A percentile compares a stretch with the other conserved stretches of the same genome.
Evolutionary conservation across 1,284 basidiomycete species (phyloP).

Genomic region (Earliella scabrosa): DNA sequence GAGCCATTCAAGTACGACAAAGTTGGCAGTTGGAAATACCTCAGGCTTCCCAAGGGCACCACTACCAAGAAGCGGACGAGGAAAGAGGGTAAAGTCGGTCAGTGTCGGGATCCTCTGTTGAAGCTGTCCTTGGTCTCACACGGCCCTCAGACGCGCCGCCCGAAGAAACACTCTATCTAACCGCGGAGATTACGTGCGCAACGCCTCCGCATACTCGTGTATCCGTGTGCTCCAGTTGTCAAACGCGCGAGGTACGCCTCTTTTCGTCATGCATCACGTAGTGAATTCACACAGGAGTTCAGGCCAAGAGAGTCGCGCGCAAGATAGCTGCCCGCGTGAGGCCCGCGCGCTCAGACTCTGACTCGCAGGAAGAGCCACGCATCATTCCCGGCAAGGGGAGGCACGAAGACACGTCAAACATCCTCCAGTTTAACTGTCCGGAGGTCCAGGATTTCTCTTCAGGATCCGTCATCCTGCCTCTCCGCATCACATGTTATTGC

Average conservation of each 20-base stretch:
- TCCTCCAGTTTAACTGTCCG: constrained; percentile 95
- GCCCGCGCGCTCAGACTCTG: constrained; percentile 79
- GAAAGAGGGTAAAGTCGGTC: constrained; percentile 87
- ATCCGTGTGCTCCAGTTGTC: constrained; percentile 83
- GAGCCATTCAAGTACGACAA: constrained; percentile 70
- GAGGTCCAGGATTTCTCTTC: constrained; percentile 90
- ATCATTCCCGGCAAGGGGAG: constrained; percentile 47
- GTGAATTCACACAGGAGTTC: constrained; percentile 15
- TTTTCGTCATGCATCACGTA: constrained; percentile 14
- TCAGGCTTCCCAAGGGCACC: constrained; percentile 77
- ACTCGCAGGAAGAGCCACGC: constrained; percentile 59
- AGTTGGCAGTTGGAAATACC: constrained; percentile 84
- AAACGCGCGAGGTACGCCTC: constrained; percentile 75
- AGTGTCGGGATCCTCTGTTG: too few relatives aligned
- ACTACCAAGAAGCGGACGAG: constrained; percentile 83
- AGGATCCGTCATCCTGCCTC: constrained; percentile 88
- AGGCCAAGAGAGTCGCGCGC: constrained; percentile 88
- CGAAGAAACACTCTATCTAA: constrained; percentile 74
- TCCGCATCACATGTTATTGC: constrained; percentile 98
- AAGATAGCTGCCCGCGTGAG: constrained; percentile 81
- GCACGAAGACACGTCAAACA: constrained; percentile 79
- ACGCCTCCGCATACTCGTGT: constrained; percentile 81
- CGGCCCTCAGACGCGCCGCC: constrained; percentile 63
- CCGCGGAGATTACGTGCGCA: constrained; percentile 71
- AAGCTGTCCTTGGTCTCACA: constrained; percentile 25